These are phyloP conservation scores for Exophiala xenobiotica DNA, from an alignment of 2,329 filamentous ascomycete species.

Conservation along the genomic window DNA sequence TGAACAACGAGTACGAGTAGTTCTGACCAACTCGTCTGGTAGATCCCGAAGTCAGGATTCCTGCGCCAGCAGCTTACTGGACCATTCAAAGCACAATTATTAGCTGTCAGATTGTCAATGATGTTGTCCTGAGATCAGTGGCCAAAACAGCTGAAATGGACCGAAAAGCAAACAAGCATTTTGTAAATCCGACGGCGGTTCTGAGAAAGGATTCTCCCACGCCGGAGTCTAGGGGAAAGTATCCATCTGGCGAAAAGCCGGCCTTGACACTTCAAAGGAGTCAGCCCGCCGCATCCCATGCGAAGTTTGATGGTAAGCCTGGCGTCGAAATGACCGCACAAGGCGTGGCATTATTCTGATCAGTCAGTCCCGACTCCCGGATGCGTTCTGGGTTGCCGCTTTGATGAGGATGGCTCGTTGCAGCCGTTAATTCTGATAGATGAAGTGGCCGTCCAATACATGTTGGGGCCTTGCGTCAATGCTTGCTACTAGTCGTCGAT, in stretches of 20 bases:
- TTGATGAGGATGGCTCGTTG: not conserved
- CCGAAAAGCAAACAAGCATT: too few relatives aligned
- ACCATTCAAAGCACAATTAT: too few relatives aligned
- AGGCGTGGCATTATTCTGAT: not conserved
- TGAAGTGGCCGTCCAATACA: not conserved
- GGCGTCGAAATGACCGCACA: not conserved
- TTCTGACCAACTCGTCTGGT: not conserved
- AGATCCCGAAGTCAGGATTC: not conserved
- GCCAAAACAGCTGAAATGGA: too few relatives aligned
- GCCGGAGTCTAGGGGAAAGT: too few relatives aligned
- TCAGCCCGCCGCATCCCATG: not conserved
- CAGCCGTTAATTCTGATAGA: too few relatives aligned
- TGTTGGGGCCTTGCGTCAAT: conserved; percentile 2
- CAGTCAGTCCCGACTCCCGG: not conserved
- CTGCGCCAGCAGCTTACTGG: too few relatives aligned
- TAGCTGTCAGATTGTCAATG: too few relatives aligned
- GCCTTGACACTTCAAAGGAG: too few relatives aligned
- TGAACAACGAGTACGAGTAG: not conserved
- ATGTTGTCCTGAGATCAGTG: too few relatives aligned
- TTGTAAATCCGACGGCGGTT: too few relatives aligned
- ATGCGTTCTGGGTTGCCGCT: not conserved
- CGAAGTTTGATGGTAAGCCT: not conserved
- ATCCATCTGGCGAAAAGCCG: not conserved
- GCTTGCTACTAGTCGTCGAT: conserved; percentile 3
- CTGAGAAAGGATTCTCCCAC: too few relatives aligned